Percentiles rank a stretch among this genome's conserved stretches.
These are phyloP conservation scores for Auriscalpium orientale DNA, from an alignment of 768 basidiomycete species.

Conservation along the genomic window DNA sequence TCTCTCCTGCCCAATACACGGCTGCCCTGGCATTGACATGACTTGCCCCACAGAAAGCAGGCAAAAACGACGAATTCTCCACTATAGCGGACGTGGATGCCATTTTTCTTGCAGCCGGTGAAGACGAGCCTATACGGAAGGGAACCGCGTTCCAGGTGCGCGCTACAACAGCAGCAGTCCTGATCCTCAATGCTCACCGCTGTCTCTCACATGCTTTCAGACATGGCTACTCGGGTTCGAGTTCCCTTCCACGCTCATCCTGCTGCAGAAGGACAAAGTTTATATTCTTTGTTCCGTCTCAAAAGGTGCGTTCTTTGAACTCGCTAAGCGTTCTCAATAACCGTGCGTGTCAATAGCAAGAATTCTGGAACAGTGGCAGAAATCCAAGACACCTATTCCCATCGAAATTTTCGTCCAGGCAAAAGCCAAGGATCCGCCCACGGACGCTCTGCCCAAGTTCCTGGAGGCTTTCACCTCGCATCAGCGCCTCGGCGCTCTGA, in stretches of 20 bases:
- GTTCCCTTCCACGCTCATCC: constrained; percentile 87
- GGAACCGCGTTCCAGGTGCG: constrained; percentile 87
- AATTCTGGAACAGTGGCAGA: constrained; percentile 72
- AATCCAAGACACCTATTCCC: constrained; percentile 45
- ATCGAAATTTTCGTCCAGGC: constrained; percentile 75
- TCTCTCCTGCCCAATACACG: too few relatives aligned
- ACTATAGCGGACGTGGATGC: constrained; percentile 64
- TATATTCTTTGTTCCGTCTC: constrained; percentile 79
- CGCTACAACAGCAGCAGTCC: background rate
- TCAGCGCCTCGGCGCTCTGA: constrained; percentile 63
- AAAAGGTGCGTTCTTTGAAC: constrained; percentile 52
- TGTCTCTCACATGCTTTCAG: constrained; percentile 30
- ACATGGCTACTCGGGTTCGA: constrained; percentile 97
- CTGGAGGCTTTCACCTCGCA: constrained; percentile 51
- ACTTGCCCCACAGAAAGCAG: constrained; percentile 41
- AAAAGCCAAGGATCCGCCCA: constrained; percentile 70
- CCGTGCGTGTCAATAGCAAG: constrained; percentile 48
- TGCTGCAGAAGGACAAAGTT: constrained; percentile 74
- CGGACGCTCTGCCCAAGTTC: constrained; percentile 67
- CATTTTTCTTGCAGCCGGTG: constrained; percentile 65
- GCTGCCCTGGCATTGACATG: background rate
- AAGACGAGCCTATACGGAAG: constrained; percentile 88
- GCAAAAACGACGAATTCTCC: constrained; percentile 62
- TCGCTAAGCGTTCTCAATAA: background rate
- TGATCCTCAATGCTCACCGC: background rate